These are phyloP conservation scores for Pythium myriotylum DNA, from an alignment of 352 stramenopile species.

Conservation along the genomic window DNA sequence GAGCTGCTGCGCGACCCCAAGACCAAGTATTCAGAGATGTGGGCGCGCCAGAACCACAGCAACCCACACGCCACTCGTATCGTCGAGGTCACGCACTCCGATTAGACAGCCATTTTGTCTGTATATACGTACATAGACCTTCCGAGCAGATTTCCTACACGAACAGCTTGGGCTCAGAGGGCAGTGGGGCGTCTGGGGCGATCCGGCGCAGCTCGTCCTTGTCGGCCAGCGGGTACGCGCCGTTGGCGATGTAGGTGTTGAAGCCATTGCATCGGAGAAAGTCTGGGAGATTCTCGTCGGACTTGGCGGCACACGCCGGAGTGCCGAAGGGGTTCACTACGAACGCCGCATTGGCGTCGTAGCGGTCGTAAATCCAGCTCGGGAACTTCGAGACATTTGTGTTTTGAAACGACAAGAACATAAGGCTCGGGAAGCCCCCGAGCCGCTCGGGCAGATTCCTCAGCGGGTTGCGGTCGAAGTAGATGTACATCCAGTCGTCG, in stretches of 20 bases:
- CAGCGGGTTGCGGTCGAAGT: slow-evolving; percentile 42
- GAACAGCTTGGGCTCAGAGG: slow-evolving; percentile 3
- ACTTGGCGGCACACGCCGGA: background rate
- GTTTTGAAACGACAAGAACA: slow-evolving; percentile 11
- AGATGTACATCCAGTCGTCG: slow-evolving; percentile 35
- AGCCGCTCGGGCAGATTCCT: slow-evolving; percentile 1
- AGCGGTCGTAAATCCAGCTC: slow-evolving; percentile 9
- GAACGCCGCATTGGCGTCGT: background rate
- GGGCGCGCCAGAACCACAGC: slow-evolving; percentile 38
- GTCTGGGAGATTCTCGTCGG: background rate
- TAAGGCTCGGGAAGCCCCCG: slow-evolving; percentile 2
- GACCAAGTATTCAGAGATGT: slow-evolving; percentile 60
- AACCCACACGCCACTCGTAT: slow-evolving; percentile 5
- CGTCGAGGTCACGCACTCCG: slow-evolving; percentile 10
- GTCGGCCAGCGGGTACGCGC: slow-evolving; percentile 10
- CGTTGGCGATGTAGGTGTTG: slow-evolving; percentile 15
- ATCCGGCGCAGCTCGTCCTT: slow-evolving; percentile 22
- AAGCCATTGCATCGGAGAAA: slow-evolving; percentile 4
- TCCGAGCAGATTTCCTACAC: background rate
- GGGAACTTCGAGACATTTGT: slow-evolving; percentile 14
- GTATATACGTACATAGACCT: background rate
- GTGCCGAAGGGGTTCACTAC: slow-evolving; percentile 4
- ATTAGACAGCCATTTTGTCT: slow-evolving; percentile 6
- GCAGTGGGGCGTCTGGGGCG: slow-evolving; percentile 3
- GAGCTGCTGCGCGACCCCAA: slow-evolving; percentile 54